Percentiles rank a stretch among this genome's conserved stretches.
phyloP scores from a whole-genome alignment of 768 basidiomycete genomes.

The Galerina marginata region DNA sequence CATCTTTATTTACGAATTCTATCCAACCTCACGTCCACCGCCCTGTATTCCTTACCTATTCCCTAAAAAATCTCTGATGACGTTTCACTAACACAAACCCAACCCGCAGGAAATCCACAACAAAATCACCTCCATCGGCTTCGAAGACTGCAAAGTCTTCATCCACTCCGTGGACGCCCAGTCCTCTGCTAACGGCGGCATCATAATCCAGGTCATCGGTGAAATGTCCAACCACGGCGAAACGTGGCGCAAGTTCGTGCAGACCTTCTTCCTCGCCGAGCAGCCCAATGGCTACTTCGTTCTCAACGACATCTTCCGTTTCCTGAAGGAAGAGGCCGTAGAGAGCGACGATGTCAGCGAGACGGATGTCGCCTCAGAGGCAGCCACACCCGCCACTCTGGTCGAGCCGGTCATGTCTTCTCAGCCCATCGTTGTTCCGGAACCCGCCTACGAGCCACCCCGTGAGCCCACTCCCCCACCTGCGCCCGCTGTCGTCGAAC shows the following conservation, averaged over 20 bases:
- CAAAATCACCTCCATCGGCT: constrained; percentile 92
- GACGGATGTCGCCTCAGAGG: constrained; percentile 42
- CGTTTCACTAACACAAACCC: background rate
- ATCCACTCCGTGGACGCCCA: constrained; percentile 99
- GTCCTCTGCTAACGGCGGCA: constrained; percentile 91
- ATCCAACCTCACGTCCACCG: background rate
- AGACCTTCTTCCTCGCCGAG: constrained; percentile 99
- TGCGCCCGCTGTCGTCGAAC: constrained; percentile 30
- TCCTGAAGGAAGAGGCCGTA: constrained; percentile 93
- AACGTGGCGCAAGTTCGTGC: constrained; percentile 97
- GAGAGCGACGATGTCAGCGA: constrained; percentile 75
- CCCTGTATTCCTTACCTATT: background rate
- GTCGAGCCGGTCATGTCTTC: constrained; percentile 40
- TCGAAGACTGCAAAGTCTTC: constrained; percentile 97
- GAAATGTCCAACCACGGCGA: constrained; percentile 96
- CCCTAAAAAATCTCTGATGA: background rate
- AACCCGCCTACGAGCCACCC: constrained; percentile 32
- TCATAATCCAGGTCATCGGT: constrained; percentile 99
- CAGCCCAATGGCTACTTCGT: constrained; percentile 99
- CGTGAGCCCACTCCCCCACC: constrained; percentile 27
- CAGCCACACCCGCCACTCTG: constrained; percentile 38
- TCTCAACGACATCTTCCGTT: constrained; percentile 99
- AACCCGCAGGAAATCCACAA: constrained; percentile 88
- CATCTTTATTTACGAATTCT: background rate
- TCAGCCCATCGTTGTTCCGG: constrained; percentile 47